A percentile compares a stretch with the other conserved stretches of the same genome.
These are phyloP conservation scores for Suillus decipiens DNA, from an alignment of 768 basidiomycete species.

Conservation along the genomic window DNA sequence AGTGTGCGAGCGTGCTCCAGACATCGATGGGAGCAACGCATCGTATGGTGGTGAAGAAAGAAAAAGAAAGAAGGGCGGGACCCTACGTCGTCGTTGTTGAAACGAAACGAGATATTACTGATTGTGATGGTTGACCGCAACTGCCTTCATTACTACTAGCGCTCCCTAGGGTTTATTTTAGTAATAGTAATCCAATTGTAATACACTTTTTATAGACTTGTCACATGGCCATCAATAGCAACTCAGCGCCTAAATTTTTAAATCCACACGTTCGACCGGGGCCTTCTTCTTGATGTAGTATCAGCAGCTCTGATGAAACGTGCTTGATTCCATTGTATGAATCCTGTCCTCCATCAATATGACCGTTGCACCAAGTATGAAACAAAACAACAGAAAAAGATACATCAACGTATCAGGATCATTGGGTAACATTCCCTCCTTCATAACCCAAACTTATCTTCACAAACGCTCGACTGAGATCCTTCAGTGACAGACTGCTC, in stretches of 20 bases:
- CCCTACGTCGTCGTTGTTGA: not conserved
- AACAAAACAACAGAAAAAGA: not conserved
- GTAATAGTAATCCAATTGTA: not conserved
- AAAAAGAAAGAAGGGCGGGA: not conserved
- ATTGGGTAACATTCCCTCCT: not conserved
- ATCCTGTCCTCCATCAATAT: not conserved
- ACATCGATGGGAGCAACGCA: conserved; percentile 4
- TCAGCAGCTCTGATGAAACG: not conserved
- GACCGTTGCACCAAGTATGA: not conserved
- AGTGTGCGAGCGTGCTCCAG: conserved; percentile 9
- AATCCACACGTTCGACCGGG: not conserved
- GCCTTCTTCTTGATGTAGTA: too few relatives aligned
- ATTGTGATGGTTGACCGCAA: not conserved
- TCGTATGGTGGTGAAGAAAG: not conserved
- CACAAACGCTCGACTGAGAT: conserved; percentile 27
- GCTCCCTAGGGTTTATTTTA: too few relatives aligned
- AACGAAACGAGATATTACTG: not conserved
- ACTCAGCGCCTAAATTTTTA: not conserved
- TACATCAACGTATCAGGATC: not conserved
- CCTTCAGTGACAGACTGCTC: conserved; percentile 22
- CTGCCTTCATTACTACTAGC: not conserved
- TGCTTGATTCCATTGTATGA: not conserved
- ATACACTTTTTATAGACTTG: not conserved
- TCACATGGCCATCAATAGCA: not conserved
- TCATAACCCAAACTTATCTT: conserved; percentile 3